phyloP scores from a whole-genome alignment of 805 yeast species.

The Pichia sporocuriosa region DNA sequence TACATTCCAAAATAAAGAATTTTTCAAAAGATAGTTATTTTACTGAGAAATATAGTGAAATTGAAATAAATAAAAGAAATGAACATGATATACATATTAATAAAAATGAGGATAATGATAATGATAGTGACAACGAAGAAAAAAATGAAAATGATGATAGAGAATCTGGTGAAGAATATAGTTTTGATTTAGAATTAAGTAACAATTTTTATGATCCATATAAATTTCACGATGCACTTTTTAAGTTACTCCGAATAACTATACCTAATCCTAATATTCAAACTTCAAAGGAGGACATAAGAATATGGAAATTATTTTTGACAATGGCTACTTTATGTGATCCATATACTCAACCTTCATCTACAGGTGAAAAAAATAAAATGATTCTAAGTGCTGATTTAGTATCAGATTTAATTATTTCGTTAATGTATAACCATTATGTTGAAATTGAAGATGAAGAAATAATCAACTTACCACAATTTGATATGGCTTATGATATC shows the following conservation, averaged over 20 bases:
- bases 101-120: not conserved
- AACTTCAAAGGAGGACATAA: conserved; percentile 3
- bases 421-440: conserved; percentile 30
- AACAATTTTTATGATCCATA: conserved; percentile 16
- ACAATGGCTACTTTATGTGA: conserved; percentile 40
- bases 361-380: conserved; percentile 41
- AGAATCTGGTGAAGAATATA: conserved; percentile 14
- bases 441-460: conserved; percentile 15
- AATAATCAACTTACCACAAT: conserved; percentile 28
- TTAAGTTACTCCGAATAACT: conserved; percentile 21
- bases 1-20: no score
- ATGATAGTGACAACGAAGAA: not conserved
- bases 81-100: not conserved
- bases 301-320: conserved; percentile 20
- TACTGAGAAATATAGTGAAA: not conserved
- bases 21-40: no score
- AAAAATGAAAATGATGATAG: not conserved
- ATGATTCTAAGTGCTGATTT: conserved; percentile 48
- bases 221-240: conserved; percentile 28
- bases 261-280: conserved; percentile 14
- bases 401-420: conserved; percentile 46
- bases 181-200: conserved; percentile 19
- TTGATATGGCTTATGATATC: conserved; percentile 28
- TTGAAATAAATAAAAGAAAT: not conserved
- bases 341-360: conserved; percentile 66